These are phyloP conservation scores for Geranomyces michiganensis DNA, from an alignment of 192 early-diverging fungal genomes.

Conservation along the genomic window DNA sequence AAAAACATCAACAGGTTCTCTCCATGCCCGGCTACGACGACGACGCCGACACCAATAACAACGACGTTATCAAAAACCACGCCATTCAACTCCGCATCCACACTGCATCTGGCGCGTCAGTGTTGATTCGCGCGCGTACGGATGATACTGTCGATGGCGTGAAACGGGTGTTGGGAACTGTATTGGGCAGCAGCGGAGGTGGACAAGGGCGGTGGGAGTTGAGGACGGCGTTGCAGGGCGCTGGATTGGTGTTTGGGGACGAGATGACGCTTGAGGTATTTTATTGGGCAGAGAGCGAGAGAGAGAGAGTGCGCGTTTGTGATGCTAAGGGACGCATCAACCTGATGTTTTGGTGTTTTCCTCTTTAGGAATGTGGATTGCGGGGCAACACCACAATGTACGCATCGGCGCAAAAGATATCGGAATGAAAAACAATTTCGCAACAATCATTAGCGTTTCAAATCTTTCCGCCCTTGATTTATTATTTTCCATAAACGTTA, in stretches of 20 bases:
- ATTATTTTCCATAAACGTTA: no score
- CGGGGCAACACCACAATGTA: conserved; percentile 14
- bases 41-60: no score
- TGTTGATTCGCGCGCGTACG: background rate
- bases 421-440: no score
- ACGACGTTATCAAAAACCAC: background rate
- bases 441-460: no score
- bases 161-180: conserved; percentile 13
- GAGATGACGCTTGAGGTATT: conserved; percentile 8
- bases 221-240: conserved; percentile 12
- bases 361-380: conserved; percentile 26
- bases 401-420: no score
- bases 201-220: conserved; percentile 12
- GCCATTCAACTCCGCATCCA: background rate
- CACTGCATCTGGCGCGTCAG: background rate
- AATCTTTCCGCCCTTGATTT: no score
- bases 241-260: background rate
- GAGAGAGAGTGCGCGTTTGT: no score
- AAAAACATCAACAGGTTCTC: background rate
- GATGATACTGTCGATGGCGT: background rate
- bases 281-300: background rate
- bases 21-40: background rate
- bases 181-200: background rate
- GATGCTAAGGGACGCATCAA: no score
- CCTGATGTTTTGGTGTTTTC: background rate